Conservation (phyloP, 768 basidiomycete species). For the Trametes cinnabarina region DNA sequence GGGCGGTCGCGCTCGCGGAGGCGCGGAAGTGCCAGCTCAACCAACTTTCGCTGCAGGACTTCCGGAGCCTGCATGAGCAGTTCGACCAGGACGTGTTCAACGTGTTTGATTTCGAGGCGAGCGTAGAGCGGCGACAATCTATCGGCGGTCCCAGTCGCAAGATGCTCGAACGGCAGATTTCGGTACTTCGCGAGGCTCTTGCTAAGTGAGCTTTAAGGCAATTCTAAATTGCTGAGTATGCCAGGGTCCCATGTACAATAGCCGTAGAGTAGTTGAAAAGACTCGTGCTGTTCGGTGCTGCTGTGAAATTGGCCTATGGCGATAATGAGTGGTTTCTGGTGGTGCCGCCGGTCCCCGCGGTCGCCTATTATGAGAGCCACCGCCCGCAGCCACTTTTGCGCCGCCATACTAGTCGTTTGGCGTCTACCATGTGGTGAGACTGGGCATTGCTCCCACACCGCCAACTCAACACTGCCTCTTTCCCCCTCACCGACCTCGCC, state of each 20-base stretch:
- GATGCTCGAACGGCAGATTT: constrained; percentile 85
- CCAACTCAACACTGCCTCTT: constrained; percentile 17
- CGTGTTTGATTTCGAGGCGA: constrained; percentile 94
- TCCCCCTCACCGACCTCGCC: not conserved
- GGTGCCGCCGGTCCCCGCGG: not conserved
- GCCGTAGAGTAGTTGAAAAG: not conserved
- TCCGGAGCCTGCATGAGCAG: constrained; percentile 65
- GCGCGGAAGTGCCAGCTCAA: constrained; percentile 76
- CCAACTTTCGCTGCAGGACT: constrained; percentile 78
- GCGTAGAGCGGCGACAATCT: constrained; percentile 87
- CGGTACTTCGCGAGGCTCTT: constrained; percentile 64
- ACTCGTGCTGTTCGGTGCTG: not conserved
- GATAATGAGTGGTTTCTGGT: not conserved
- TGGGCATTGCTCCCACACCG: constrained; percentile 13
- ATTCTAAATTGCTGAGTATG: not conserved
- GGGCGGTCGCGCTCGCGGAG: constrained; percentile 94
- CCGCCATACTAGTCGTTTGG: not conserved
- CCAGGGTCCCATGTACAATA: not conserved
- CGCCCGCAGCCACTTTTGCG: constrained; percentile 3
- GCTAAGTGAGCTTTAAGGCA: constrained; percentile 21
- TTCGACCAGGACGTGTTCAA: constrained; percentile 79
- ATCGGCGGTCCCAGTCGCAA: constrained; percentile 88
- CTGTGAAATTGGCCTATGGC: not conserved
- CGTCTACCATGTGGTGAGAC: constrained; percentile 14
- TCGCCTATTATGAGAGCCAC: not conserved